Evolutionary conservation across 2,329 filamentous ascomycete species (phyloP), one percentile per base, ranked within the genome.

Genomic region (Raffaelea albimanens): DNA sequence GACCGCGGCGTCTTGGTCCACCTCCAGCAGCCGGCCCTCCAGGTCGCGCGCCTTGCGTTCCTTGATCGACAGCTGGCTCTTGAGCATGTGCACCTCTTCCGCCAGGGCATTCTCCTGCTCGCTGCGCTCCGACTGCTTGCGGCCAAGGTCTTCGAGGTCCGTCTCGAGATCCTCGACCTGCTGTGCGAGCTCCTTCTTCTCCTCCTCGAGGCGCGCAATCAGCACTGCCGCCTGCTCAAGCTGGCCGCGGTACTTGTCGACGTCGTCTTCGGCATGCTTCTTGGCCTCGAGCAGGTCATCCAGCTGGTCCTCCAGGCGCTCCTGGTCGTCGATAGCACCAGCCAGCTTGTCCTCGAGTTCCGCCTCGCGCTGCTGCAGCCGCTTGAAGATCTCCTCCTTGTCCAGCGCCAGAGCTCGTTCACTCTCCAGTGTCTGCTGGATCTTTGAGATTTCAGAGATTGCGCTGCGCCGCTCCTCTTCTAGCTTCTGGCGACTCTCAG

Each of bases 341-440:
- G 88, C 79, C 23, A 99, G 76, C 67, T 97, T 96, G 59, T 98
- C 94, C 45, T 84, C 87, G 4, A 99, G 76, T 61, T 98, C 91
- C 11, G 82, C 76, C 65, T 98, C 93, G n/a, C 93, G 85, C 46
- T 83, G 71, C 61, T 96, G 93, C 20, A 98, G 73, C n/a, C 94
- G 81, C 61, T 91, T 94, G 72, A 97, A 98, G 51, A 99, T 98
- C 59, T 98, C 93, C 61, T 99, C 94, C 63, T 98, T 98, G 66
- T 99, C 93, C 5, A 98, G 71, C 1, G 93, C 93, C 39, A 98
- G 73, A n/a, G 91, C 87, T 44, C 93, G 82, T 65, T 98, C 94
- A 55, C 90, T 95, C 63, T 98, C 94, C 2, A 99, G 74, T 0
- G 87, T 95, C 58, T 97, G 88, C 61, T 96, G 90, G 42, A 97